A percentile compares a stretch with the other conserved stretches of the same genome.
phyloP scores from a whole-genome alignment of 83 land plant species.

The Picea abies region DNA sequence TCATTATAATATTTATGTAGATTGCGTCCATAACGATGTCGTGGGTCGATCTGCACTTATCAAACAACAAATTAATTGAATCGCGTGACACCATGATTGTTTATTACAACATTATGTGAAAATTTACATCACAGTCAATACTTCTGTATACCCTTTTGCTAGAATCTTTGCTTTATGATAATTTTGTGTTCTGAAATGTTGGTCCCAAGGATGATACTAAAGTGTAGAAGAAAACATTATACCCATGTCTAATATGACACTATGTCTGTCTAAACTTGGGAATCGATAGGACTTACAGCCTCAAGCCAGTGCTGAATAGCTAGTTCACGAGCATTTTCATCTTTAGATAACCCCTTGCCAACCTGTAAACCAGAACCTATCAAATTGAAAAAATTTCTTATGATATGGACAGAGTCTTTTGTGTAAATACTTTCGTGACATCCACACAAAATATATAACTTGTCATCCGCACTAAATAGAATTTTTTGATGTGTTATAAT shows the following conservation, averaged over 20 bases:
- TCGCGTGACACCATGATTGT: background rate
- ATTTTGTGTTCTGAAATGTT: too few relatives aligned
- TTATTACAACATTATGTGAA: background rate
- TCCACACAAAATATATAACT: too few relatives aligned
- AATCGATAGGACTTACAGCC: constrained; percentile 76
- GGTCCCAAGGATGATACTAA: background rate
- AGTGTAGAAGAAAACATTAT: background rate
- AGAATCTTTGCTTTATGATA: background rate
- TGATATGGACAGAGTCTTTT: background rate
- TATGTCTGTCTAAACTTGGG: background rate
- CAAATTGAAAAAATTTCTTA: background rate
- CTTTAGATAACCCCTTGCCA: constrained; percentile 92
- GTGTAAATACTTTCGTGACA: background rate
- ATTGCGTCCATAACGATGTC: constrained; percentile 96
- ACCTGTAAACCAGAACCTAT: constrained; percentile 48
- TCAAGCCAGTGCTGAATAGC: constrained; percentile 99
- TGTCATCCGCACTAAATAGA: too few relatives aligned
- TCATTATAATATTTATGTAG: constrained; percentile 70
- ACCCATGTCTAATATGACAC: too few relatives aligned
- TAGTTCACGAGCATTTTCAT: constrained; percentile 87
- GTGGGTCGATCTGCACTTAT: constrained; percentile 78
- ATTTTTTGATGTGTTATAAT: background rate
- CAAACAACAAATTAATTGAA: background rate
- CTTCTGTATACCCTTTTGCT: background rate
- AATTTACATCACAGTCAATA: background rate